Evolutionary conservation across 768 basidiomycete species (phyloP).

Genomic region (Tylopilus sp.): DNA sequence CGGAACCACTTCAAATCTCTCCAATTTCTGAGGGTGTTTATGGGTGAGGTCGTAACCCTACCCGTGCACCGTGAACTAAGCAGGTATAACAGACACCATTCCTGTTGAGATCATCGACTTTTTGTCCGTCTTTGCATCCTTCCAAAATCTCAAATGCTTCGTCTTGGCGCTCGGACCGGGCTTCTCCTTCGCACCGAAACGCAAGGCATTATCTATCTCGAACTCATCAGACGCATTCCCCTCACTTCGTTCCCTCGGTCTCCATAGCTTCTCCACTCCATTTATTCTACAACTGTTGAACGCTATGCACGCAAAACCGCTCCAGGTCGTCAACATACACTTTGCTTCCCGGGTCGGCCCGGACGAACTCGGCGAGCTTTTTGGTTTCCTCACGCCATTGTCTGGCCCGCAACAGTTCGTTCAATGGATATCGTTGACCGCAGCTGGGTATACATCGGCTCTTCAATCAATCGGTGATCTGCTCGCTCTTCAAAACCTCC

Average conservation of each 20-base stretch:
- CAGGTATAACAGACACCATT: slow-evolving; percentile 2
- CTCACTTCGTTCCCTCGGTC: slow-evolving; percentile 8
- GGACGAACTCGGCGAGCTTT: slow-evolving; percentile 4
- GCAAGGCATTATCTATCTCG: slow-evolving; percentile 7
- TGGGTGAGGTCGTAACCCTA: slow-evolving; percentile 5
- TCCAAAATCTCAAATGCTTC: slow-evolving; percentile 15
- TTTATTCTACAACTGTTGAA: slow-evolving; percentile 8
- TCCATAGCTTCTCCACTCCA: slow-evolving; percentile 13
- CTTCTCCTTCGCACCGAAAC: slow-evolving; percentile 6
- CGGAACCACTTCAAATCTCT: slow-evolving; percentile 11
- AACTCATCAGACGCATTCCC: slow-evolving; percentile 5
- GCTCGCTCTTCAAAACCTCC: slow-evolving; percentile 5
- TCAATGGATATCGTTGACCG: slow-evolving; percentile 6
- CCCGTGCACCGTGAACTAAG: not conserved
- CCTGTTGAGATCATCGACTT: slow-evolving; percentile 17
- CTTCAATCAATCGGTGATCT: slow-evolving; percentile 11
- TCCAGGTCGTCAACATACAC: slow-evolving; percentile 15
- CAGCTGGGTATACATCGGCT: slow-evolving; percentile 9
- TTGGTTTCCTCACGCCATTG: slow-evolving; percentile 5
- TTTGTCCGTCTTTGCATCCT: slow-evolving; percentile 9
- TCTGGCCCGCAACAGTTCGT: slow-evolving; percentile 9
- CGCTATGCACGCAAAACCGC: slow-evolving; percentile 6
- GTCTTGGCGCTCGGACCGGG: slow-evolving; percentile 17
- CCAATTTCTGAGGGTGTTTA: slow-evolving; percentile 16
- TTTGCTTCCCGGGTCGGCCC: slow-evolving; percentile 11